Evolutionary conservation across 169 alveolate species (phyloP), one percentile per base, ranked within the genome.

Genomic region (Cryptosporidium parvum): DNA sequence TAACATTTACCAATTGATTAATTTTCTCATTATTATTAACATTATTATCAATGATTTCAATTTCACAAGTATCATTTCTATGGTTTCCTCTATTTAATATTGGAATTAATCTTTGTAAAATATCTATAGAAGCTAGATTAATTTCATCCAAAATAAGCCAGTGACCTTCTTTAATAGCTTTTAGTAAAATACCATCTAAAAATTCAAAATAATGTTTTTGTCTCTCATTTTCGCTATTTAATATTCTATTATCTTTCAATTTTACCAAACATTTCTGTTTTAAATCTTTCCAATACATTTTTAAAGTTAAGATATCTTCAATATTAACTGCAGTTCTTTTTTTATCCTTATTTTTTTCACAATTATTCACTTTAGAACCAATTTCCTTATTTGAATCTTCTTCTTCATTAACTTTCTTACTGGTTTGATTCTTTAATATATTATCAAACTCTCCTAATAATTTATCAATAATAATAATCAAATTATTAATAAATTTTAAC

Each of bases 131-230:
- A 4, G 99, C 99, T 75, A 99, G 93, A 85, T 99, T 99, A 44
- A 99, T 96, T 94, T 99, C 99, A 93, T 99, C 99, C 26, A 99
- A 94, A 61, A 98, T 94, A n/a, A 99, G 94, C 99, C 99, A 99
- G 44, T 97, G 97, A 26, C 99, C 99, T 53, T 97, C 97, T 45
- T 97, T 96, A 85, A 99, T 96, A 3, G 99, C 98, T 85, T 97
- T 96, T n/a, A 98, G 93, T 37, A 98, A 93, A 56, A 97, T 95
- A 6, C 99, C 99, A 92, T 98, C 99, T 37, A 96, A 95, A 91
- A 98, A 98, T 91, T 96, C 95, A 84, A 96, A 97, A 31, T 72
- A 39, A 52, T 48, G 85, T 9, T 31, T 42, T 31, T 72, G 56
- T 6, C 39, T 52, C 39, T 48, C 51, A 52, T 21, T 31, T n/a